Conservation (phyloP, 2,329 filamentous ascomycete species). For the Tympanopsis confertula region DNA sequence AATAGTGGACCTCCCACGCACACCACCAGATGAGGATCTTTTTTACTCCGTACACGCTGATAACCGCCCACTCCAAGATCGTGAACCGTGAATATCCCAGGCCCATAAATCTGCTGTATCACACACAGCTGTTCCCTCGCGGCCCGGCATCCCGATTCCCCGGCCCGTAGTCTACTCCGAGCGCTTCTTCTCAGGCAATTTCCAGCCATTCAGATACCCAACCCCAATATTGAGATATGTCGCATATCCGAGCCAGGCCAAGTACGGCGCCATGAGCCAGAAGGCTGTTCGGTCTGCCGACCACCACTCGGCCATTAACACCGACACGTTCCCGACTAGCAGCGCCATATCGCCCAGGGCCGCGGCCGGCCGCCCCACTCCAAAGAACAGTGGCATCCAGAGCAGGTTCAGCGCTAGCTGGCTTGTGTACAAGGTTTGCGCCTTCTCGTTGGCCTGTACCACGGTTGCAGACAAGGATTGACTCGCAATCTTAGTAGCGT, state of each 20-base stretch:
- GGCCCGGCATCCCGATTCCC: too few relatives aligned
- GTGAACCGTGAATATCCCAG: too few relatives aligned
- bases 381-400: slow-evolving; percentile 92
- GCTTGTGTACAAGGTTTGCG: slow-evolving; percentile 71
- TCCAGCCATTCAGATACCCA: slow-evolving; percentile 60
- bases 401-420: slow-evolving; percentile 76
- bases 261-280: slow-evolving; percentile 68
- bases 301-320: slow-evolving; percentile 66
- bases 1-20: too few relatives aligned
- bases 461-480: slow-evolving; percentile 40
- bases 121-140: too few relatives aligned
- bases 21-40: too few relatives aligned
- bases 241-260: slow-evolving; percentile 78
- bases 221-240: slow-evolving; percentile 69
- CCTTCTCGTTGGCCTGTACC: slow-evolving; percentile 47
- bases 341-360: slow-evolving; percentile 67
- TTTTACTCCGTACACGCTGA: too few relatives aligned
- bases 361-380: slow-evolving; percentile 56
- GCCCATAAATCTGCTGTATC: too few relatives aligned
- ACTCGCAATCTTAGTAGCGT: slow-evolving; percentile 51
- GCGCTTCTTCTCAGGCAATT: too few relatives aligned
- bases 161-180: too few relatives aligned
- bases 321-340: slow-evolving; percentile 60
- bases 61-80: too few relatives aligned
- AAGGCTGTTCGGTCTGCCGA: slow-evolving; percentile 62